These are phyloP conservation scores for Wakefieldia striispora DNA, from an alignment of 768 basidiomycete species.

Conservation along the genomic window DNA sequence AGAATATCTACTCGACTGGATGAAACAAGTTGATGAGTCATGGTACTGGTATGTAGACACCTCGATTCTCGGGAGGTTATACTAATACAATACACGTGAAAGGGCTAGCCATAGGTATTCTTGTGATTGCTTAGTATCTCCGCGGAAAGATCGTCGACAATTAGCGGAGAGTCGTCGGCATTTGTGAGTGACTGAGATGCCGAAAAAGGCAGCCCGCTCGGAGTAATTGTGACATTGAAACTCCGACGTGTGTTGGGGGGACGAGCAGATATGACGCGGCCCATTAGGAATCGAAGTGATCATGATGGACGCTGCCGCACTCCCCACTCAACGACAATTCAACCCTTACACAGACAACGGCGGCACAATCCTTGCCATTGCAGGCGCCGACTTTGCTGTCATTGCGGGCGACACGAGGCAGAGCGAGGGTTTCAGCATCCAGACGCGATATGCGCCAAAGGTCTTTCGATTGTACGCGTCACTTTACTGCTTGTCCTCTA, in stretches of 20 bases:
- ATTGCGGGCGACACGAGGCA: slow-evolving; percentile 97
- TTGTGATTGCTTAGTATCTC: no score
- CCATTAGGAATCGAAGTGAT: slow-evolving; percentile 7
- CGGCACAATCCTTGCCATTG: slow-evolving; percentile 94
- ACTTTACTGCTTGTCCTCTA: no score
- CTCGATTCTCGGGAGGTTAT: no score
- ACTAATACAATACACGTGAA: no score
- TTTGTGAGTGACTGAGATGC: no score
- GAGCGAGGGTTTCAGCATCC: slow-evolving; percentile 96
- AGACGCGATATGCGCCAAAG: slow-evolving; percentile 95
- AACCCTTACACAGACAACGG: slow-evolving; percentile 93
- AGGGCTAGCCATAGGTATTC: no score
- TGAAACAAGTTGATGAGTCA: no score
- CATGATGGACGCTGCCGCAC: slow-evolving; percentile 36
- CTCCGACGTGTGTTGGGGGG: slow-evolving; percentile 1
- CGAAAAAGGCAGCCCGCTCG: no score
- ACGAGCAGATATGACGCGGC: slow-evolving; percentile 10
- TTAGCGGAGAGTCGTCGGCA: no score
- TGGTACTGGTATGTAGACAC: no score
- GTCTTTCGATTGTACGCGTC: slow-evolving; percentile 83
- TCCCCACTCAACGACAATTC: slow-evolving; percentile 62
- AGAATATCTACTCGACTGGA: no score
- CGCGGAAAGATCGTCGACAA: no score
- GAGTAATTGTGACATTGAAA: not conserved
- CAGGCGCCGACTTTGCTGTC: slow-evolving; percentile 89